These are phyloP conservation scores for Epithemia pelagica DNA, from an alignment of 108 stramenopile species.

Conservation along the genomic window DNA sequence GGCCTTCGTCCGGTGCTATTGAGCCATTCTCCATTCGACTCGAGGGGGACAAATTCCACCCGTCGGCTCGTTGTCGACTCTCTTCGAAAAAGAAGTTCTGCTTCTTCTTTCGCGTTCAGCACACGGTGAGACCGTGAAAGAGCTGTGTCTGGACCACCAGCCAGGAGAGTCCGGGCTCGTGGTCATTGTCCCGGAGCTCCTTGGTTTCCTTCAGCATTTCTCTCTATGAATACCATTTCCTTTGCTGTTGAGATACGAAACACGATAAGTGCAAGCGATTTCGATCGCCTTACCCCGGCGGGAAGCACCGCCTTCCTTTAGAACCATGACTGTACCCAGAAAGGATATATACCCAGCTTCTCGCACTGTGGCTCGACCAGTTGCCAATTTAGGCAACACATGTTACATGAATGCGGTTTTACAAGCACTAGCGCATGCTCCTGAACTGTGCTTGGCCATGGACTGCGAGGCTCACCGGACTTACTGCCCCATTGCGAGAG, in stretches of 20 bases:
- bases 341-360: neutral
- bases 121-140: too few relatives aligned
- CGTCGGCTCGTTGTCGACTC: too few relatives aligned
- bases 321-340: neutral
- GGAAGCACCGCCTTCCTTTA: neutral
- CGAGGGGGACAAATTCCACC: too few relatives aligned
- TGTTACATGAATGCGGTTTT: slow-evolving; percentile 86
- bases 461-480: slow-evolving; percentile 65
- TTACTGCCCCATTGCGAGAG: slow-evolving; percentile 45
- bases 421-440: slow-evolving; percentile 81
- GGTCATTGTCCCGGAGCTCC: neutral
- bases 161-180: too few relatives aligned
- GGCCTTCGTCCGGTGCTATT: too few relatives aligned
- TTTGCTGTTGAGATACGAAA: too few relatives aligned
- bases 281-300: neutral
- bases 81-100: too few relatives aligned
- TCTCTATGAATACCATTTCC: too few relatives aligned
- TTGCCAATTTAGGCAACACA: slow-evolving; percentile 83
- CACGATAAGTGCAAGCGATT: too few relatives aligned
- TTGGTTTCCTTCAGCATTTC: neutral
- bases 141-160: too few relatives aligned
- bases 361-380: slow-evolving; percentile 57
- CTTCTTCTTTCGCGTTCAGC: too few relatives aligned
- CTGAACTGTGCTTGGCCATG: slow-evolving; percentile 79
- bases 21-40: too few relatives aligned